phyloP scores from a whole-genome alignment of 2,329 filamentous ascomycete species.

The Anthostomella pinea region DNA sequence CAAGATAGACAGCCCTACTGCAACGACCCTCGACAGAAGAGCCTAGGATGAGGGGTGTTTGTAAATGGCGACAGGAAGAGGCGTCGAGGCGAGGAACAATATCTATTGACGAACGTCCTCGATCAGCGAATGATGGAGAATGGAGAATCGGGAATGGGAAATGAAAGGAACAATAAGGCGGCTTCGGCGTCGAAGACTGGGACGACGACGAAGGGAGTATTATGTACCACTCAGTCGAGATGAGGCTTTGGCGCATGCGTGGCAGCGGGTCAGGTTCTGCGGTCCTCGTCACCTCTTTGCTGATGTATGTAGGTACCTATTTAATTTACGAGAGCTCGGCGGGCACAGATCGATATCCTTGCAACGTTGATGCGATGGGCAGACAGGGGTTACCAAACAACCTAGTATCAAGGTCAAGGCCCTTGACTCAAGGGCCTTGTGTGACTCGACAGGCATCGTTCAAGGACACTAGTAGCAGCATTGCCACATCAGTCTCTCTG shows the following conservation, averaged over 20 bases:
- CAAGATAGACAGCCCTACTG: conserved; percentile 19
- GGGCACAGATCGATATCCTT: conserved; percentile 23
- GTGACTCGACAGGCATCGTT: conserved; percentile 1
- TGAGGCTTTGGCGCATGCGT: conserved; percentile 33
- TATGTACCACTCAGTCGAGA: conserved; percentile 32
- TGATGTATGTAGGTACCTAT: conserved; percentile 18
- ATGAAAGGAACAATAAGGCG: no score
- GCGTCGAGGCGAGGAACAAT: conserved; percentile 16
- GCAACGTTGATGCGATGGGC: conserved; percentile 20
- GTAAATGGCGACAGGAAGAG: conserved; percentile 11
- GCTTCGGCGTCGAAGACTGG: conserved; percentile 20
- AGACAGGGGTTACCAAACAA: conserved; percentile 23
- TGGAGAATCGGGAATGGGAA: no score
- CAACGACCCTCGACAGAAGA: conserved; percentile 14
- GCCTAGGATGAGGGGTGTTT: conserved; percentile 18
- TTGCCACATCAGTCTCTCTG: no score
- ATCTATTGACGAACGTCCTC: no score
- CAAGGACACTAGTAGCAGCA: no score
- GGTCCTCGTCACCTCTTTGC: conserved; percentile 22
- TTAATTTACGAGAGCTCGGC: conserved; percentile 25
- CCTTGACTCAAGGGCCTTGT: conserved; percentile 3
- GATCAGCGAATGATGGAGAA: no score
- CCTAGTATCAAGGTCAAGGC: conserved; percentile 17
- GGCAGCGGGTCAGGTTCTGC: conserved; percentile 26
- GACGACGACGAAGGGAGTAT: conserved; percentile 23